Evolutionary conservation across 2,329 filamentous ascomycete species (phyloP), one percentile per base, ranked within the genome.

Genomic region (Taxawa tesnikishii): DNA sequence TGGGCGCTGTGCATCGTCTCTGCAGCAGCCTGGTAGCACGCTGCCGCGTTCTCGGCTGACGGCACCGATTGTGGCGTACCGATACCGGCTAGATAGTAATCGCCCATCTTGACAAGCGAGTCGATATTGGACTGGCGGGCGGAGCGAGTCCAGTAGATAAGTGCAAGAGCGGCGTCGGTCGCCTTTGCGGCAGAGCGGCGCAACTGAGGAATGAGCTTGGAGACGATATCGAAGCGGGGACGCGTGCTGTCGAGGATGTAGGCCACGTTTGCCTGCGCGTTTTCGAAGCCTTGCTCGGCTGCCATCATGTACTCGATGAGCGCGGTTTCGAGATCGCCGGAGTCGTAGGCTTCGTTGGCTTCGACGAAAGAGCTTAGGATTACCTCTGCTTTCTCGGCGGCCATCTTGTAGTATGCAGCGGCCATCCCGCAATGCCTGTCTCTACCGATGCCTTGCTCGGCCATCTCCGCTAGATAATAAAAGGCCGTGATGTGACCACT

Each of bases 81-180:
- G 15, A 87, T 71, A 5, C 90, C 90, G 34, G 73, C 60, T 18
- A 93, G 75, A 55, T 98, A 96, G 57, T 96, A 96, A 58, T 98
- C 92, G 24, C 90, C 90, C 81, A 96, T 94, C 60, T 98, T 98
- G 43, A 98, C 82, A 40, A 94, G 68, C 0, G 87, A 83, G 57
- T 98, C 90, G 28, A 93, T 79, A 43, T 98, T 98, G 28, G 78
- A 73, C 53, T 98, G 92, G 43, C 84, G 82, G 2, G 90, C 85
- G 7, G 88, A 94, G 21, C 90, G 76, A 1, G 88, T 94, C 83
- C 87, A 98, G 59, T 94, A 90, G 21, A 93, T 78, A 30, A 98
- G 67, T 1, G 85, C 85, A 3, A 94, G 58, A 3, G 67, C 62
- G 1, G 73, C 63, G 49, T 79, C 73, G 30, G 63, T 62, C 14